Conservation (phyloP, 352 stramenopile species). For the Phytophthora brassicae region DNA sequence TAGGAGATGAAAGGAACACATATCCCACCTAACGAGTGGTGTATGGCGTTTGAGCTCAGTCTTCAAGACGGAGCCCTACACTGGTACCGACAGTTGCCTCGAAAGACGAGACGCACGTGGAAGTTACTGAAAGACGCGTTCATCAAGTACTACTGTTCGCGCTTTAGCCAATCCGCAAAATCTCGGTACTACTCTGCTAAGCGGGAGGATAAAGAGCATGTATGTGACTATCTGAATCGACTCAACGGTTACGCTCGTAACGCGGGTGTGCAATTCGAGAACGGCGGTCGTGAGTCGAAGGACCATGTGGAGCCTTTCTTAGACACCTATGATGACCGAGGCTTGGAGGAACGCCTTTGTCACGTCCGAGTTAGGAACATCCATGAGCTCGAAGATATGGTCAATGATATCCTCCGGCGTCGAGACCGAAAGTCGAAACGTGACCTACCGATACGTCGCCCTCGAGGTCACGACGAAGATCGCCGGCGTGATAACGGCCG, state of each 20-base stretch:
- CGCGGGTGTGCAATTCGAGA: not conserved
- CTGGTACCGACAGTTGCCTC: not conserved
- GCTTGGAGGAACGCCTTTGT: not conserved
- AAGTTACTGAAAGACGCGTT: not conserved
- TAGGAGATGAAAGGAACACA: not conserved
- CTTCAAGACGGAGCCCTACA: not conserved
- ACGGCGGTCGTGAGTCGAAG: not conserved
- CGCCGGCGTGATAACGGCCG: not conserved
- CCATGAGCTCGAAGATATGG: not conserved
- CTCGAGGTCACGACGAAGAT: too few relatives aligned
- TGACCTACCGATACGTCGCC: not conserved
- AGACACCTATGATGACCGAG: not conserved
- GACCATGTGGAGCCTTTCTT: not conserved
- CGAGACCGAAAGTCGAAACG: not conserved
- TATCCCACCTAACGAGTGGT: not conserved
- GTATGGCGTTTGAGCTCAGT: not conserved
- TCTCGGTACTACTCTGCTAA: slow-evolving; percentile 8
- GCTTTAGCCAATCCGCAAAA: not conserved
- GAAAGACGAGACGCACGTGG: not conserved
- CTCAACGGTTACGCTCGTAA: too few relatives aligned
- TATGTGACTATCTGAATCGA: not conserved
- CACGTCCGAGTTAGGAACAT: not conserved
- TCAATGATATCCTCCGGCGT: not conserved
- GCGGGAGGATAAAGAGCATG: not conserved
- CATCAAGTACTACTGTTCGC: not conserved